These are phyloP conservation scores for Trichoderma sp. DNA, from an alignment of 2,329 filamentous ascomycete genomes.

Conservation along the genomic window DNA sequence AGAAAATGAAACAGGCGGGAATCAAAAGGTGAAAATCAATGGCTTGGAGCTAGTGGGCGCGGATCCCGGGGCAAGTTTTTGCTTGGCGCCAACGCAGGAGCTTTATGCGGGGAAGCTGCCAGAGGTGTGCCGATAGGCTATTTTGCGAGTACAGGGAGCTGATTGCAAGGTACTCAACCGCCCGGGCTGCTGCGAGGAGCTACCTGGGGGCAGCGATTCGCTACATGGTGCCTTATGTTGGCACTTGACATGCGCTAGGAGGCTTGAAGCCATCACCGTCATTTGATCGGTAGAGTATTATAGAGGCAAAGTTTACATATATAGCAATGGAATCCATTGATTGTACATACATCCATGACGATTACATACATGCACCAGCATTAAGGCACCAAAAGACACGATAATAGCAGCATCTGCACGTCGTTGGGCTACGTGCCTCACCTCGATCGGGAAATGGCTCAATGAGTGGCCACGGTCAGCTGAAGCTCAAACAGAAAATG, in stretches of 20 bases:
- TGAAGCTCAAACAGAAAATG: neutral
- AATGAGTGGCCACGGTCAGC: neutral
- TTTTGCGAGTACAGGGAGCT: neutral
- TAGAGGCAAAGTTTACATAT: neutral
- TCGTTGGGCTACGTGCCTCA: neutral
- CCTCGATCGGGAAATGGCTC: neutral
- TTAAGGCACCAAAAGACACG: neutral
- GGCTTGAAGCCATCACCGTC: neutral
- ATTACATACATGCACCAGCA: neutral
- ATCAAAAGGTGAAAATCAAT: neutral
- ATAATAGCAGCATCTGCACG: neutral
- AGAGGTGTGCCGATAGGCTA: slow-evolving; percentile 4
- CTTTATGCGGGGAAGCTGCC: slow-evolving; percentile 21
- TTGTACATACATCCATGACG: neutral
- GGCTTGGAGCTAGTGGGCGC: slow-evolving; percentile 11
- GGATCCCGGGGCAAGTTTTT: slow-evolving; percentile 18
- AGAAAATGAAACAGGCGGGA: neutral
- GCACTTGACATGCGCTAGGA: neutral
- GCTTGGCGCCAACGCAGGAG: slow-evolving; percentile 21
- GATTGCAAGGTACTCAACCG: neutral
- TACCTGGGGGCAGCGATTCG: neutral
- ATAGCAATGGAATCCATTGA: neutral
- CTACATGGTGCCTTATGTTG: neutral
- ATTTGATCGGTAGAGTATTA: neutral
- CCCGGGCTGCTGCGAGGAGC: neutral